Percentiles rank a stretch among this genome's conserved stretches.
Conservation (phyloP, 129 eudicot genomes). For the Flaveria bidentis region DNA sequence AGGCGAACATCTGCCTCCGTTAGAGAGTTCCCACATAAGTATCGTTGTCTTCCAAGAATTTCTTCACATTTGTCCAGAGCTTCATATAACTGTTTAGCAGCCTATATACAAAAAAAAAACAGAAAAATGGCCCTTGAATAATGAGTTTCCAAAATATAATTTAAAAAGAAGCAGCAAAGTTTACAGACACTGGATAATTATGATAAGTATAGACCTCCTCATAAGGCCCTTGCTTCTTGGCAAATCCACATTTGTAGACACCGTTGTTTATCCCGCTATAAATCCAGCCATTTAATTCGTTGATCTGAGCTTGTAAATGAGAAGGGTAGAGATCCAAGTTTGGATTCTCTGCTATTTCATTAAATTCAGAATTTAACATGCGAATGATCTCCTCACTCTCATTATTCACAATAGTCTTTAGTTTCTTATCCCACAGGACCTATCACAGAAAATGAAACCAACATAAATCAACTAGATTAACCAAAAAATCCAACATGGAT, state of each 20-base stretch:
- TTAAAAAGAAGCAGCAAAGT: conserved; percentile 44
- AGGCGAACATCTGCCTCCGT: conserved; percentile 52
- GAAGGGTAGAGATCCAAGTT: conserved; percentile 79
- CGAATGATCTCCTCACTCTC: conserved; percentile 92
- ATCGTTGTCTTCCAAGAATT: conserved; percentile 73
- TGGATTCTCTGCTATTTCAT: conserved; percentile 74
- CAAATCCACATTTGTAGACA: too few relatives aligned
- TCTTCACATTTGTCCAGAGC: conserved; percentile 94
- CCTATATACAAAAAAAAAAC: conserved; percentile 40
- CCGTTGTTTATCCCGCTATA: conserved; percentile 65
- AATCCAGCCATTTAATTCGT: conserved; percentile 71
- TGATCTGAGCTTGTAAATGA: conserved; percentile 58
- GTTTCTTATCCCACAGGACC: conserved; percentile 94
- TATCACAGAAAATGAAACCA: conserved; percentile 29
- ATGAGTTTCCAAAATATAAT: background rate
- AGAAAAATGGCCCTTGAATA: background rate
- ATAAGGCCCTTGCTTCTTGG: too few relatives aligned
- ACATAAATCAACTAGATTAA: conserved; percentile 8
- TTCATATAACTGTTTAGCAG: conserved; percentile 61
- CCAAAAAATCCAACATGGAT: background rate
- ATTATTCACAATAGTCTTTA: conserved; percentile 73
- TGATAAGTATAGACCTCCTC: too few relatives aligned
- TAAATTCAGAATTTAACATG: conserved; percentile 81
- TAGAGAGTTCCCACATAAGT: conserved; percentile 62
- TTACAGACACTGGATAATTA: too few relatives aligned